Base-by-base conservation (phyloP, 192 early-diverging fungal genomes). In the Jimgerdemannia flammicorona region DNA sequence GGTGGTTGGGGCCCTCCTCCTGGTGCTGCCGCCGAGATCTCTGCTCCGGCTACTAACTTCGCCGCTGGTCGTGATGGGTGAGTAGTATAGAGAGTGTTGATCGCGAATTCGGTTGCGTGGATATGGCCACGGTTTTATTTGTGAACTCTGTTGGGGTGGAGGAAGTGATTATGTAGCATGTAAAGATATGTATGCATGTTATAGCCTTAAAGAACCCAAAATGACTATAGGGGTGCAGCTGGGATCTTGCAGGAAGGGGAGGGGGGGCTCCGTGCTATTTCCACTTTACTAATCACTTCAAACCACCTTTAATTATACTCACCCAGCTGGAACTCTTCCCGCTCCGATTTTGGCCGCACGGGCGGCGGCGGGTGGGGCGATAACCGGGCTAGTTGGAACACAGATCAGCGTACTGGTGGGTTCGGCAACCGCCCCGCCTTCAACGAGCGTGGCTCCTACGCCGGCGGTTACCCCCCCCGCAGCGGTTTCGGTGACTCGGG, bases 11-110 rank as follows among this genome's bases (percentile, higher is more conserved):
- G 74, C 69, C 66, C 64, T 49, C 11, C 42, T 44, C 54, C 71
- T 44, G 3, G 71, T 43, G 10, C 4, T 70, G 42, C 29, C 29
- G 29, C 29, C 0, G 29, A 29, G 1, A 29, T 29, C 29, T 29
- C 29, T 20, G 54, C 40, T 2, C 44, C 66, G 9, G 64, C 54
- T 41, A 64, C 76, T 43, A 59, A 59, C 49, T 59, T 59, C 49
- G 14, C 77, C 85, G 84, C 29, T 70, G 79, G 63, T 87, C 86
- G 74, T 87, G 84, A 85, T 75, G 68, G 71, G 84, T 79, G 17
- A 40, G 42, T 43, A 49, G 39, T 3, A 43, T 18, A n/a, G 7
- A 68, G 9, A 68, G 63, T 63, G n/a, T 43, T 43, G 72, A 67
- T 11, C 17, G 18, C 3, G 17, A 43, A 9, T 8, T 10, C 19